These are phyloP conservation scores for Leishmania major DNA, from an alignment of 208 protist species.

Conservation along the genomic window DNA sequence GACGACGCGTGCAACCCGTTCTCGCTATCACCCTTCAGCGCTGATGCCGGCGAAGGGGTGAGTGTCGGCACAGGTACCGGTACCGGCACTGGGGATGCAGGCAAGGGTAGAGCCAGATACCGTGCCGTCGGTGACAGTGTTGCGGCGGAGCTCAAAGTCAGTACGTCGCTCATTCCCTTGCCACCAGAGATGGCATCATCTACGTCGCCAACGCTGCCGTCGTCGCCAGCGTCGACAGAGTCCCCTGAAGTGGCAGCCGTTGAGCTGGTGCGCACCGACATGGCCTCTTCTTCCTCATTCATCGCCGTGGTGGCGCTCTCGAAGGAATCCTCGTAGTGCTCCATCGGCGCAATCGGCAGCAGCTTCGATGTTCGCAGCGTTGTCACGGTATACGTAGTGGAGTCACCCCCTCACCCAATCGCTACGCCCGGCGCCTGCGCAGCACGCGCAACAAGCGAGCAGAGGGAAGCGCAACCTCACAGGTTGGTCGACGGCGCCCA, in stretches of 20 bases:
- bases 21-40: neutral
- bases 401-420: neutral
- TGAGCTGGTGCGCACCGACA: conserved; percentile 1
- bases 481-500: neutral
- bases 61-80: neutral
- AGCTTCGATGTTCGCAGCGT: neutral
- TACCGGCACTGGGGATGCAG: neutral
- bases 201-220: neutral
- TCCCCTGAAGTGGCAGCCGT: neutral
- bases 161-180: neutral
- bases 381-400: neutral
- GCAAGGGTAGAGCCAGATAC: neutral
- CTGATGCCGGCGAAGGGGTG: neutral
- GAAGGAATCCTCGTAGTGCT: conserved; percentile 74
- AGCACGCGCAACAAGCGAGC: neutral
- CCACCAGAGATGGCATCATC: neutral
- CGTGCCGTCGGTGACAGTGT: neutral
- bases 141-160: neutral
- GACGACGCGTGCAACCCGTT: neutral
- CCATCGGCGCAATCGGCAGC: conserved; percentile 33
- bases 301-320: conserved; percentile 42
- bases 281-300: conserved; percentile 5
- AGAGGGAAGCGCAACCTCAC: neutral
- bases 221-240: neutral
- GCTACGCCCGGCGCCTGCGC: neutral